Evolutionary conservation across 306 rosid genomes (phyloP).

Genomic region (Hippophae gyantsensis): DNA sequence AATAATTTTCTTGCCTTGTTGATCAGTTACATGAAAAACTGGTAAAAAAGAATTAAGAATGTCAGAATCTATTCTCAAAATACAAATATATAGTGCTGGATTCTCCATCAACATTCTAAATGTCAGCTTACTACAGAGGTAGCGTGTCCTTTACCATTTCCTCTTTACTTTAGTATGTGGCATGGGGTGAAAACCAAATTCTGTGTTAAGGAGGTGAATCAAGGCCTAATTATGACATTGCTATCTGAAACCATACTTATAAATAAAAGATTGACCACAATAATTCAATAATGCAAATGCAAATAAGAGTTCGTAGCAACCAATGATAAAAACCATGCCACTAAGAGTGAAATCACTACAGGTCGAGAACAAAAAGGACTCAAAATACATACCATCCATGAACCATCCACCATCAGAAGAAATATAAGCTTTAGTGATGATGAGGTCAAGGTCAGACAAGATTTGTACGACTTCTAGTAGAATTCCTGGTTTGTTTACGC

Average conservation of each 20-base stretch:
- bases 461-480: conserved; percentile 75
- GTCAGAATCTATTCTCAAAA: conserved; percentile 7
- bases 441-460: conserved; percentile 67
- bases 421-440: conserved; percentile 70
- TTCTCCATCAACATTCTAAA: no score
- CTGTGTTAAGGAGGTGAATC: no score
- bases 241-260: background rate
- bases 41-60: conserved; percentile 18
- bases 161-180: no score
- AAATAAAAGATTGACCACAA: background rate
- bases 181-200: no score
- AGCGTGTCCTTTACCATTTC: no score
- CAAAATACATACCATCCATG: conserved; percentile 59
- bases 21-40: conserved; percentile 87
- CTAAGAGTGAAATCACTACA: background rate
- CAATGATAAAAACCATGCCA: background rate
- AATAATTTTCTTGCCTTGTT: conserved; percentile 67
- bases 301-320: background rate
- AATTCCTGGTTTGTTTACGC: conserved; percentile 79
- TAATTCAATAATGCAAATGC: background rate
- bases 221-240: background rate
- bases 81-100: background rate
- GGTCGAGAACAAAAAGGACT: background rate
- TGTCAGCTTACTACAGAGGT: no score
- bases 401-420: conserved; percentile 90